Evolutionary conservation across 345 rosid genomes (phyloP).

Genomic region (Gossypium thurberi): DNA sequence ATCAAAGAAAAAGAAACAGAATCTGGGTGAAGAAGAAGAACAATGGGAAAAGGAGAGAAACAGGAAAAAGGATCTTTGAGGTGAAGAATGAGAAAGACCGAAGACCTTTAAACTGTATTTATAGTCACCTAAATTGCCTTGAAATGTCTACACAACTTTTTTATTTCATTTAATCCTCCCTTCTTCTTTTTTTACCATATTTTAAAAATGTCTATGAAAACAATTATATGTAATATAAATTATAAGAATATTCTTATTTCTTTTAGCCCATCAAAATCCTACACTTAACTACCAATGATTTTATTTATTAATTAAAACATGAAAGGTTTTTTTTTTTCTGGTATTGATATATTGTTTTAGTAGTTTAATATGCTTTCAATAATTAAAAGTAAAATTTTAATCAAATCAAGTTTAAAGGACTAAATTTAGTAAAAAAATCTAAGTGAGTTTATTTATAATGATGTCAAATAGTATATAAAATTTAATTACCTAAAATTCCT

Average conservation of each 20-base stretch:
- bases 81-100: slow-evolving; percentile 15
- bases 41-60: background rate
- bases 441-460: too few relatives aligned
- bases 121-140: background rate
- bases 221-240: too few relatives aligned
- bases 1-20: slow-evolving; percentile 4
- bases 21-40: background rate
- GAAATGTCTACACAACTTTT: background rate
- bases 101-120: background rate
- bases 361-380: too few relatives aligned
- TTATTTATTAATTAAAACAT: background rate
- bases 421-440: too few relatives aligned
- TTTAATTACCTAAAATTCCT: too few relatives aligned
- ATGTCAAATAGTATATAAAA: too few relatives aligned
- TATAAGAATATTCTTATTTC: background rate
- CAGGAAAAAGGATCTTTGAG: background rate
- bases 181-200: background rate
- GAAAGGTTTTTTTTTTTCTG: background rate
- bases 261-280: background rate
- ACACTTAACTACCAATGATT: background rate
- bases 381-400: too few relatives aligned
- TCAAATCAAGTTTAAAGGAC: too few relatives aligned
- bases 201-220: background rate
- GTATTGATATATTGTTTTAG: background rate
- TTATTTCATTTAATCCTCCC: background rate